Conservation (phyloP, 805 yeast genomes). For the Yamadazyma takamatsuzukensis region DNA sequence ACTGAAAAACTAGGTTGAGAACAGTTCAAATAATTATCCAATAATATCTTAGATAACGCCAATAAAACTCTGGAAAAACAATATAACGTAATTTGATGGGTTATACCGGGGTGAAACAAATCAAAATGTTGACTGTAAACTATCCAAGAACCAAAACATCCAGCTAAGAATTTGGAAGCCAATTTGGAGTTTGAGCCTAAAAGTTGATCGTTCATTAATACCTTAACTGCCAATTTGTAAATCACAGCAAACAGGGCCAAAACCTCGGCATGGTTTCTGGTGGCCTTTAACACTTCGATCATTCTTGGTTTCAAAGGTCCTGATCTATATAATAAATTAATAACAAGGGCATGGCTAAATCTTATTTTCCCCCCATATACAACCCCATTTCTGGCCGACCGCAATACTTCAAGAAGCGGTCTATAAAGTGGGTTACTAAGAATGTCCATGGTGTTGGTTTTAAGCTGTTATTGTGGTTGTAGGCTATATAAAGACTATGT, state of each 20-base stretch:
- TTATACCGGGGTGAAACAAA: constrained; percentile 45
- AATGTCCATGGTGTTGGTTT: constrained; percentile 16
- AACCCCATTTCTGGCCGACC: constrained; percentile 44
- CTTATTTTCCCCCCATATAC: constrained; percentile 62
- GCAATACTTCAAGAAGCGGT: constrained; percentile 31
- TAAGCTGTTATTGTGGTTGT: not conserved
- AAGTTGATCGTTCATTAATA: constrained; percentile 28
- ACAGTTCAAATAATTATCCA: constrained; percentile 34
- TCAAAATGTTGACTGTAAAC: constrained; percentile 44
- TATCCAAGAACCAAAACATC: constrained; percentile 39
- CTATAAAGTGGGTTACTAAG: constrained; percentile 24
- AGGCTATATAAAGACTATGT: not conserved
- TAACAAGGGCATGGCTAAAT: constrained; percentile 63
- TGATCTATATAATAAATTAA: constrained; percentile 51
- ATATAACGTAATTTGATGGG: constrained; percentile 74
- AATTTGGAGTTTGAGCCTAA: constrained; percentile 28
- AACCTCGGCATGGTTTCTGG: constrained; percentile 52
- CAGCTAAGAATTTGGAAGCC: constrained; percentile 34
- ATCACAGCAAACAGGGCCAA: constrained; percentile 54
- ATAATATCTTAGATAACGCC: constrained; percentile 54
- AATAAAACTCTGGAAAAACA: constrained; percentile 66
- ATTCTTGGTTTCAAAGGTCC: constrained; percentile 48
- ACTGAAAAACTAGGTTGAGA: constrained; percentile 24
- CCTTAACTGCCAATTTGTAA: constrained; percentile 39
- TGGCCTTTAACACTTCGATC: constrained; percentile 45